Percentiles rank a stretch among this genome's conserved stretches.
Evolutionary conservation across 108 stramenopile genomes (phyloP).

Genomic region (Nitzschia sp.): DNA sequence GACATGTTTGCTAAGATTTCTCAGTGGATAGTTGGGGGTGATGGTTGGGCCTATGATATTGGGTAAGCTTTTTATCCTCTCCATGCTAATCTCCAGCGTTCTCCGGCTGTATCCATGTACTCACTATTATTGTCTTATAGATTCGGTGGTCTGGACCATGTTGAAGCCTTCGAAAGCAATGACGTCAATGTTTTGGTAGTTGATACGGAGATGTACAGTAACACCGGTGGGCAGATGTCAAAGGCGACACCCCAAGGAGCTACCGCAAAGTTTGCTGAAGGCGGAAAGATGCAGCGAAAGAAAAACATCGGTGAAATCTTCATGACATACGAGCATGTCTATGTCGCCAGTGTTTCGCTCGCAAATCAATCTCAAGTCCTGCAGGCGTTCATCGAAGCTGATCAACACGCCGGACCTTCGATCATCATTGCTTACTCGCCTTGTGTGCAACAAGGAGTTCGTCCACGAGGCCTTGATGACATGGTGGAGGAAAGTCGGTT

Average conservation of each 20-base stretch:
- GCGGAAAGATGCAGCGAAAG: conserved; percentile 58
- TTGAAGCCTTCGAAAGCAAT: conserved; percentile 63
- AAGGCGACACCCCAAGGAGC: conserved; percentile 67
- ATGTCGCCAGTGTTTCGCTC: conserved; percentile 60
- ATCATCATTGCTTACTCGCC: conserved; percentile 61
- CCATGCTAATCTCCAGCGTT: too few species aligned
- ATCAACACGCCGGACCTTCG: conserved; percentile 57
- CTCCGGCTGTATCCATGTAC: neutral
- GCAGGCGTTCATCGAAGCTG: conserved; percentile 61
- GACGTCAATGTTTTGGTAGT: conserved; percentile 69
- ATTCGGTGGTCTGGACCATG: conserved; percentile 60
- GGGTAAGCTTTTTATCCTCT: conserved; percentile 13
- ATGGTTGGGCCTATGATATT: conserved; percentile 76
- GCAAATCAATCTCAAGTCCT: conserved; percentile 58
- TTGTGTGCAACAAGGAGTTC: conserved; percentile 58
- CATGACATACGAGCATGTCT: conserved; percentile 74
- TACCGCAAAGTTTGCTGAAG: conserved; percentile 54
- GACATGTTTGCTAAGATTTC: conserved; percentile 67
- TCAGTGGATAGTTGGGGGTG: conserved; percentile 69
- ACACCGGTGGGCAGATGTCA: conserved; percentile 55
- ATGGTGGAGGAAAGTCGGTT: conserved; percentile 59
- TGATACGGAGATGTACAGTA: conserved; percentile 67
- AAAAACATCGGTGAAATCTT: conserved; percentile 66
- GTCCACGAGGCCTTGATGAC: conserved; percentile 55
- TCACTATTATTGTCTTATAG: neutral